Percentiles rank a stretch among this genome's conserved stretches.
Evolutionary conservation across 208 protist genomes (phyloP).

Genomic region (Leishmania tropica): DNA sequence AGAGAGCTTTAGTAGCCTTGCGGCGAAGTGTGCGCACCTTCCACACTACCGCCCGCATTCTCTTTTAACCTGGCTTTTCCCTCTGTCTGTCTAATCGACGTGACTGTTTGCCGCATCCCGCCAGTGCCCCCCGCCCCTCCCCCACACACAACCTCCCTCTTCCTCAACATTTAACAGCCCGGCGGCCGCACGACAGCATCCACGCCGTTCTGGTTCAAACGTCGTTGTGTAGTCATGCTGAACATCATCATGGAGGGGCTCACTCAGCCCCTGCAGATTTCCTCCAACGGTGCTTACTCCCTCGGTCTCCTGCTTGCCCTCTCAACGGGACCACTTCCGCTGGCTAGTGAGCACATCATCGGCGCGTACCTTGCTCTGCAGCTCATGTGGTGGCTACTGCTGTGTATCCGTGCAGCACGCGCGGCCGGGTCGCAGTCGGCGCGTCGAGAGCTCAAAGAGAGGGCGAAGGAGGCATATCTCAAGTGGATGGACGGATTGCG

Average conservation of each 20-base stretch:
- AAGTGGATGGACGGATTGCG: slow-evolving; percentile 23
- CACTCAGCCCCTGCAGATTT: slow-evolving; percentile 2
- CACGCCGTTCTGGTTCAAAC: not conserved
- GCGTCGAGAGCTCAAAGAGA: slow-evolving; percentile 2
- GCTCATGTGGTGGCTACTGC: slow-evolving; percentile 14
- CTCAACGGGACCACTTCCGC: not conserved
- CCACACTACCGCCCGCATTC: not conserved
- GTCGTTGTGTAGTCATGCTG: not conserved
- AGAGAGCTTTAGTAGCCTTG: not conserved
- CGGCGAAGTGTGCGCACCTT: not conserved
- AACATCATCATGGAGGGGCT: slow-evolving; percentile 11
- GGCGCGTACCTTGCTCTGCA: slow-evolving; percentile 19
- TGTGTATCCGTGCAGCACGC: slow-evolving; percentile 16
- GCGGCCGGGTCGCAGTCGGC: slow-evolving; percentile 20
- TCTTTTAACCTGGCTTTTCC: not conserved
- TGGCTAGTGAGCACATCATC: not conserved
- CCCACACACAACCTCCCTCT: not conserved
- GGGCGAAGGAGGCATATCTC: not conserved
- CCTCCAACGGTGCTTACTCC: not conserved
- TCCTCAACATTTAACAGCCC: not conserved
- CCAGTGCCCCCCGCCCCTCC: not conserved
- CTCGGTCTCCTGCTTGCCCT: slow-evolving; percentile 2
- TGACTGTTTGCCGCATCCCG: too few relatives aligned
- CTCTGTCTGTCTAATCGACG: not conserved
- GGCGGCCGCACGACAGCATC: not conserved